phyloP scores from a whole-genome alignment of 176 grass and related monocot species.

The Ampelocalamus luodianensis region DNA sequence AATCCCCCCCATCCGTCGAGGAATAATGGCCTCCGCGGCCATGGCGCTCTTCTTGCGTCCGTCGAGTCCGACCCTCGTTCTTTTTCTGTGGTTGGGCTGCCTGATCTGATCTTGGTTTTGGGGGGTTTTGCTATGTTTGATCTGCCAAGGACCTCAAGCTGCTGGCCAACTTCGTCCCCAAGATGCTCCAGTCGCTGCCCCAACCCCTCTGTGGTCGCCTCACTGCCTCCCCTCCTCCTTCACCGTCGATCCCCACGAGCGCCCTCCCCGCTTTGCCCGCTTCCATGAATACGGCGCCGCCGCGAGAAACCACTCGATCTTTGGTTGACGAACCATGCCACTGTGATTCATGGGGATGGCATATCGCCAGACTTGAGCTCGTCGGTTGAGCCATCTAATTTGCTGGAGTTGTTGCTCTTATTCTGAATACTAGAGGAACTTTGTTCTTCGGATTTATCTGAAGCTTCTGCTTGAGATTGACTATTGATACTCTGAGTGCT shows the following conservation, averaged over 20 bases:
- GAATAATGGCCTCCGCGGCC: no score
- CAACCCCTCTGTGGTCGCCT: no score
- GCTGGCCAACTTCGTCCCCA: no score
- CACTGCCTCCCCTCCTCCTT: no score
- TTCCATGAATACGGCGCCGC: no score
- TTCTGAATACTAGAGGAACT: conserved; percentile 10
- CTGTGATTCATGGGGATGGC: not conserved
- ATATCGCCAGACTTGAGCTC: not conserved
- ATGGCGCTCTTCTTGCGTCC: no score
- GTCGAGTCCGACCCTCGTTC: no score
- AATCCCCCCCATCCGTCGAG: no score
- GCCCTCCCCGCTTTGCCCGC: no score
- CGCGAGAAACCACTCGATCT: not conserved
- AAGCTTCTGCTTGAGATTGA: conserved; percentile 29
- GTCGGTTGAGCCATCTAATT: not conserved
- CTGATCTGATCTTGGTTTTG: conserved; percentile 26
- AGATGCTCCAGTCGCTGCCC: no score
- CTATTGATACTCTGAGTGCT: conserved; percentile 1
- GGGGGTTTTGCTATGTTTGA: not conserved
- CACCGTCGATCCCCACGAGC: no score
- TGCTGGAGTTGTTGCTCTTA: conserved; percentile 7
- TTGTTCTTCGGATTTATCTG: not conserved
- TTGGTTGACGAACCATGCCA: not conserved
- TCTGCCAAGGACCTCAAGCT: not conserved
- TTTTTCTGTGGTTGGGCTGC: not conserved